Conservation (phyloP, 2,329 filamentous ascomycete species). For the Erysiphe neolycopersici region DNA sequence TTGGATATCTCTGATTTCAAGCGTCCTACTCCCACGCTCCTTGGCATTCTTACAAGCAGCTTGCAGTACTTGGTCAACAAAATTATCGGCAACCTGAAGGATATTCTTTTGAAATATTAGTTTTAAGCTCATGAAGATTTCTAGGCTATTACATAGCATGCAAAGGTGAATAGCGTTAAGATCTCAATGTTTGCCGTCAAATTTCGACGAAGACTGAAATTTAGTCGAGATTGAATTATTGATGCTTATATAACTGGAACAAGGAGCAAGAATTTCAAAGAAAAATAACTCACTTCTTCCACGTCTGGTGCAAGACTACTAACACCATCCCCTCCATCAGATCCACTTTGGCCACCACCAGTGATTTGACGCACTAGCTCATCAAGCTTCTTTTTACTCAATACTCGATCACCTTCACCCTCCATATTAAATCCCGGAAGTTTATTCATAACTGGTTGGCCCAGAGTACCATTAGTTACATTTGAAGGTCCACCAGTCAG, state of each 20-base stretch:
- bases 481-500: conserved; percentile 51
- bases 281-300: conserved; percentile 46
- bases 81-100: conserved; percentile 72
- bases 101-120: conserved; percentile 32
- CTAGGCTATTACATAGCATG: too few species aligned
- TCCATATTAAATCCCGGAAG: conserved; percentile 68
- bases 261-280: background rate
- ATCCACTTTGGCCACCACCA: conserved; percentile 43
- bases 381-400: conserved; percentile 96
- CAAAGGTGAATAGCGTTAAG: too few species aligned
- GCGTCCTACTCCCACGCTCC: conserved; percentile 64
- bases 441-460: conserved; percentile 61
- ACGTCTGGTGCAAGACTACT: conserved; percentile 73
- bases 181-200: too few species aligned
- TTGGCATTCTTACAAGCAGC: conserved; percentile 78
- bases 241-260: background rate
- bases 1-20: conserved; percentile 72
- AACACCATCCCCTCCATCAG: conserved; percentile 31
- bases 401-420: conserved; percentile 68
- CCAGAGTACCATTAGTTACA: conserved; percentile 55
- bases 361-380: conserved; percentile 87
- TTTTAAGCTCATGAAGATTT: too few species aligned
- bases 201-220: background rate
- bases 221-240: background rate
- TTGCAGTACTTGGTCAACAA: conserved; percentile 75